phyloP scores from a whole-genome alignment of 768 basidiomycete genomes.

The Suillus clintonianus region DNA sequence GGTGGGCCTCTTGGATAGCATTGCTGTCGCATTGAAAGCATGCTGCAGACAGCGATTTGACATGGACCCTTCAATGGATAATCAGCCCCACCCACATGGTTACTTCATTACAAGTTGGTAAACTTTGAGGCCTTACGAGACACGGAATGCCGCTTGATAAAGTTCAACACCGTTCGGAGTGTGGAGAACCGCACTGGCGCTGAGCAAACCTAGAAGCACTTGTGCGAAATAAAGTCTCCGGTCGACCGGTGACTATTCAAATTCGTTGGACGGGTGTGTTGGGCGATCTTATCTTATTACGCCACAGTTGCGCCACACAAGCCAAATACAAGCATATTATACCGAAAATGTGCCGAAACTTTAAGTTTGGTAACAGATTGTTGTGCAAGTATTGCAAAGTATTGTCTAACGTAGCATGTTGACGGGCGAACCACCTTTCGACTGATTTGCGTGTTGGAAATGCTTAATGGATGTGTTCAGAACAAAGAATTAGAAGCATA shows the following conservation, averaged over 20 bases:
- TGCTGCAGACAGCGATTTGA: neutral
- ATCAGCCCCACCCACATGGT: neutral
- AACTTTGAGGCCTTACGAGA: neutral
- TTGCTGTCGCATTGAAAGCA: neutral
- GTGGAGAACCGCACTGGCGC: neutral
- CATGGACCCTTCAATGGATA: neutral
- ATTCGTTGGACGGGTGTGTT: no score
- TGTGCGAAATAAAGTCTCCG: neutral
- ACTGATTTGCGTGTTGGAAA: neutral
- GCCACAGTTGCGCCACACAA: neutral
- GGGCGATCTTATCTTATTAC: neutral
- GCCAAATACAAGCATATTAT: neutral
- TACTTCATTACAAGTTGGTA: neutral
- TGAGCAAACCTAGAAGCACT: neutral
- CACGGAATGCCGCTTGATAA: neutral
- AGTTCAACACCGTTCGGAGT: neutral
- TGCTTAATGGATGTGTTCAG: neutral
- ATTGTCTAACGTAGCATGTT: neutral
- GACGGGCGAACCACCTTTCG: neutral
- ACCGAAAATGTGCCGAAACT: neutral
- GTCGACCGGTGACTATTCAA: no score
- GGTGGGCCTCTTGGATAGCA: neutral
- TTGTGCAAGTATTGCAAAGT: neutral
- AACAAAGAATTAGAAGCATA: neutral
- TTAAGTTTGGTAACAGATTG: neutral